Conservation (phyloP, 441 rosid genomes). For the Aquilaria agallochum region DNA sequence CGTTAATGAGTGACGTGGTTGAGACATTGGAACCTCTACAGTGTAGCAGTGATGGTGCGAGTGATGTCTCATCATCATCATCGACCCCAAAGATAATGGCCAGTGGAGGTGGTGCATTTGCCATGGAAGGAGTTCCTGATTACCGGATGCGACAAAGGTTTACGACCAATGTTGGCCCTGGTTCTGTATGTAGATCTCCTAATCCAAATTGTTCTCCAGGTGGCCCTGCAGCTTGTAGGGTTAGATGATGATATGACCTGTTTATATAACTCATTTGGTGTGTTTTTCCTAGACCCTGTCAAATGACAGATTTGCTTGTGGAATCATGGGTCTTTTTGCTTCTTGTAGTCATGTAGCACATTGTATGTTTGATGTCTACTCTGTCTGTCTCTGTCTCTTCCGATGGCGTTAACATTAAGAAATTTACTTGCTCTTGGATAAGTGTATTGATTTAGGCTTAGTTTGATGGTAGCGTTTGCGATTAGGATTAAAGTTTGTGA, state of each 20-base stretch:
- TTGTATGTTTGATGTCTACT: too few species aligned
- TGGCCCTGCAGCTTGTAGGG: slow-evolving; percentile 35
- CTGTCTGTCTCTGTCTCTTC: too few species aligned
- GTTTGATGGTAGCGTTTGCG: too few species aligned
- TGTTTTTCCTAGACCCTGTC: slow-evolving; percentile 19
- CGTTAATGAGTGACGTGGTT: slow-evolving; percentile 89
- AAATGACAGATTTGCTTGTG: slow-evolving; percentile 26
- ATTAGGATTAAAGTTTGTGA: too few species aligned
- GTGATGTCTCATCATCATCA: slow-evolving; percentile 33
- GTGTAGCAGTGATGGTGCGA: slow-evolving; percentile 38
- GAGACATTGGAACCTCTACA: slow-evolving; percentile 87
- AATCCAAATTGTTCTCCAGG: slow-evolving; percentile 62
- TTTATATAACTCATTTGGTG: slow-evolving; percentile 31
- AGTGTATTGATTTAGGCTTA: too few species aligned
- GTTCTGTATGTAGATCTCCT: slow-evolving; percentile 70
- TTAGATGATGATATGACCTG: slow-evolving; percentile 50
- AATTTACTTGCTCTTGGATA: too few species aligned
- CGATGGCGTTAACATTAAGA: too few species aligned
- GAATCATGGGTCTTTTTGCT: slow-evolving; percentile 29
- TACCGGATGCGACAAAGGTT: slow-evolving; percentile 55
- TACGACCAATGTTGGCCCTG: slow-evolving; percentile 62
- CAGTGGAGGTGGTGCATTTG: slow-evolving; percentile 40
- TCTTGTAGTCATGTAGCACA: background rate
- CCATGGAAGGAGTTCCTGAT: slow-evolving; percentile 63
- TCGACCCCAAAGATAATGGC: slow-evolving; percentile 23